phyloP scores from a whole-genome alignment of 257 asterid genomes.

The Datura wrightii region DNA sequence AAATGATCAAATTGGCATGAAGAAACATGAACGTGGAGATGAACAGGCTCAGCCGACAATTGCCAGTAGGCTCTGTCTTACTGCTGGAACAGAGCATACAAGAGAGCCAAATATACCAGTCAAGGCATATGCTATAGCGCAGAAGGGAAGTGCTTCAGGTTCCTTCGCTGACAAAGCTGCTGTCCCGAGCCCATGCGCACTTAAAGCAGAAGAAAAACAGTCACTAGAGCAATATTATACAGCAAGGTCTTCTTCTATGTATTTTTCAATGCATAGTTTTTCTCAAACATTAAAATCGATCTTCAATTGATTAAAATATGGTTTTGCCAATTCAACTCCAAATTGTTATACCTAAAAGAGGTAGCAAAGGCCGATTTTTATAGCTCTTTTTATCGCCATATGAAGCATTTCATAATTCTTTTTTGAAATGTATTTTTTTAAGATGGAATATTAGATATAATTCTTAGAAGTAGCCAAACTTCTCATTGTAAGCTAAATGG shows the following conservation, averaged over 20 bases:
- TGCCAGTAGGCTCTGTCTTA: conserved; percentile 87
- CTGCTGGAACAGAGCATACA: conserved; percentile 87
- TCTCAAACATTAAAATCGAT: conserved; percentile 1
- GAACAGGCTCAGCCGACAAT: conserved; percentile 58
- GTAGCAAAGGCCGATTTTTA: not conserved
- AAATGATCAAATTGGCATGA: not conserved
- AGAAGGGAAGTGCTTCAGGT: conserved; percentile 98
- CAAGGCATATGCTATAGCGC: conserved; percentile 96
- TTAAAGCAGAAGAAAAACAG: conserved; percentile 34
- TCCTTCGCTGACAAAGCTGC: conserved; percentile 98
- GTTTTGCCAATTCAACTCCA: not conserved
- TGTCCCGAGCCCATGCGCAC: conserved; percentile 98
- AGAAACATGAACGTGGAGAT: not conserved
- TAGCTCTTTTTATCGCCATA: not conserved
- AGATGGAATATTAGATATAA: not conserved
- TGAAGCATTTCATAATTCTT: not conserved
- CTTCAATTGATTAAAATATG: not conserved
- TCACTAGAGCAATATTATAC: not conserved
- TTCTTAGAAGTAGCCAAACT: not conserved
- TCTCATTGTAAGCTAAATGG: not conserved
- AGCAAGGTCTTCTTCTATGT: not conserved
- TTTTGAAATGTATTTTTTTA: not conserved
- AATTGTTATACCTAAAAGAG: not conserved
- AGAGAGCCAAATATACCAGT: conserved; percentile 95
- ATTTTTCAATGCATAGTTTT: not conserved